Percentiles rank a stretch among this genome's conserved stretches.
phyloP scores from a whole-genome alignment of 768 basidiomycete species.

The Mycena alexandri region DNA sequence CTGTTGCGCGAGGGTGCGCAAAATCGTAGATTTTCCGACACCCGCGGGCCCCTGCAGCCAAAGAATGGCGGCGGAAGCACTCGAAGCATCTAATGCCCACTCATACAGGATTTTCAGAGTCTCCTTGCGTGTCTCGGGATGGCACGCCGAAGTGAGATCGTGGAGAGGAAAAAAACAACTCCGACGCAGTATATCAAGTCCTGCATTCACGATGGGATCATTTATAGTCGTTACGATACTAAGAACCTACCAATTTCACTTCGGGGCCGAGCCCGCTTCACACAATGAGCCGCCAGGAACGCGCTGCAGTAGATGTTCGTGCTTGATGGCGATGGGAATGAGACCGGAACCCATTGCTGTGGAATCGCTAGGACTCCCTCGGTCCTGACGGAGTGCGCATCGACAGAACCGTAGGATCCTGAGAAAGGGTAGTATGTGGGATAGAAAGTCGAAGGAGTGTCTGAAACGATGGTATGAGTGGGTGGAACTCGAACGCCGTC shows the following conservation, averaged over 20 bases:
- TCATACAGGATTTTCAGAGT: conserved; percentile 3
- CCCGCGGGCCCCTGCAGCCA: conserved; percentile 30
- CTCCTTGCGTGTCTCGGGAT: conserved; percentile 27
- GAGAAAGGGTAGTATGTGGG: neutral
- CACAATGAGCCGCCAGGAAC: conserved; percentile 19
- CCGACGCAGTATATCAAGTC: conserved; percentile 31
- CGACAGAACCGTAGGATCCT: no score
- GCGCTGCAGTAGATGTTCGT: conserved; percentile 20
- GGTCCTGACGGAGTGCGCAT: no score
- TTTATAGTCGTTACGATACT: neutral
- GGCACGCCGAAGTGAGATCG: conserved; percentile 7
- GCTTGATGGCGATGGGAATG: conserved; percentile 2
- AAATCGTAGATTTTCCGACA: conserved; percentile 33
- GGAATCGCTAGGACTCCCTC: no score
- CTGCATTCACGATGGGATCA: conserved; percentile 1
- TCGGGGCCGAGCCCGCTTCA: conserved; percentile 1
- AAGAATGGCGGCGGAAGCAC: conserved; percentile 10
- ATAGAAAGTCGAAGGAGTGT: neutral
- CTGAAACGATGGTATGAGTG: neutral
- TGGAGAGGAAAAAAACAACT: neutral
- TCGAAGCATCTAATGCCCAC: conserved; percentile 15
- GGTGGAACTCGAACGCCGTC: neutral
- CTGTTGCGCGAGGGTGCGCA: conserved; percentile 17
- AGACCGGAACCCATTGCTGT: conserved; percentile 18
- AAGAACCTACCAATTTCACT: conserved; percentile 14